phyloP scores from a whole-genome alignment of 1,284 basidiomycete species.

The Trametes hirsuta region DNA sequence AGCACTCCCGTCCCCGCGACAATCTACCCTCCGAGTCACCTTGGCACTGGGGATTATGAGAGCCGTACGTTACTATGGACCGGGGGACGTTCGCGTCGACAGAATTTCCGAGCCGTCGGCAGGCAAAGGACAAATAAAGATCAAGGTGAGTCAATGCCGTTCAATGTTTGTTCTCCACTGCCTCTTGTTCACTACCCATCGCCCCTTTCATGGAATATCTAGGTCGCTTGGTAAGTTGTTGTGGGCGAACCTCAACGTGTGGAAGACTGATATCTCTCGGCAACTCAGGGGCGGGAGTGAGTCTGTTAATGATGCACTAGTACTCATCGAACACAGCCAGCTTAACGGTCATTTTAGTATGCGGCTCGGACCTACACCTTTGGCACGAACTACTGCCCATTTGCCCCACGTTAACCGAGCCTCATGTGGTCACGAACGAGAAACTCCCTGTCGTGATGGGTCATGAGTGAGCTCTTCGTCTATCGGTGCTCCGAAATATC shows the following conservation, averaged over 20 bases:
- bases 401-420: conserved; percentile 24
- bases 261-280: background rate
- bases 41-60: conserved; percentile 23
- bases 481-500: background rate
- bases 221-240: conserved; percentile 16
- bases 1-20: no score
- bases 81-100: conserved; percentile 37
- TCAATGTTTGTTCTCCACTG: background rate
- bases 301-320: background rate
- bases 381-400: conserved; percentile 27
- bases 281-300: conserved; percentile 8
- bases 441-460: conserved; percentile 36
- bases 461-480: conserved; percentile 32
- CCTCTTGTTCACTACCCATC: conserved; percentile 1
- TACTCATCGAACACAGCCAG: background rate
- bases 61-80: conserved; percentile 37
- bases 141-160: conserved; percentile 32
- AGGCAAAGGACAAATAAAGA: conserved; percentile 29
- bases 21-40: background rate
- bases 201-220: background rate
- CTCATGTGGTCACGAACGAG: conserved; percentile 34
- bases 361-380: conserved; percentile 35
- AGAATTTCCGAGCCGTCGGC: conserved; percentile 32
- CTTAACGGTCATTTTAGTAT: conserved; percentile 10
- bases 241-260: background rate